Evolutionary conservation across 2,329 filamentous ascomycete species (phyloP).

Genomic region (Coniosporium tulheliwenetii): DNA sequence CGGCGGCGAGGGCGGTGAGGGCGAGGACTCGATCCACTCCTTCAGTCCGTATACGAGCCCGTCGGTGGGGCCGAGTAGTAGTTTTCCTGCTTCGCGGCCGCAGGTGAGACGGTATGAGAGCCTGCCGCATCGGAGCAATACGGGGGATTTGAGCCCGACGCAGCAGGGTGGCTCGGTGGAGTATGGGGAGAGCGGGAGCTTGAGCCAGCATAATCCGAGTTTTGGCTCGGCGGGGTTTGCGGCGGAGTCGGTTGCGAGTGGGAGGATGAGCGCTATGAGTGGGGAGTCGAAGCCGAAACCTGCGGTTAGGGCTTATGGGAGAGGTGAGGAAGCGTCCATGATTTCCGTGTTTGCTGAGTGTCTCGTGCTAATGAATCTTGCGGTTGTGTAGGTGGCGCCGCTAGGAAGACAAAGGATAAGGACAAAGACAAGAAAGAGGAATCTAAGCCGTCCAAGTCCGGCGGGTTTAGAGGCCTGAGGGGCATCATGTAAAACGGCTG

Average conservation of each 20-base stretch:
- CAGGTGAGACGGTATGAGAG: neutral
- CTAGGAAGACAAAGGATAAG: slow-evolving; percentile 33
- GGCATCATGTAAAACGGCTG: slow-evolving; percentile 7
- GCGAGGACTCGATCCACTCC: neutral
- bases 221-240: neutral
- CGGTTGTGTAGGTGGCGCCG: slow-evolving; percentile 27
- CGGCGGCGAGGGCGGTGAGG: slow-evolving; percentile 3
- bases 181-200: neutral
- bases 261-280: slow-evolving; percentile 16
- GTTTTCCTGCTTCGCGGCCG: neutral
- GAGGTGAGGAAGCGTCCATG: slow-evolving; percentile 28
- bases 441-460: slow-evolving; percentile 24
- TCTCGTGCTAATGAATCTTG: neutral
- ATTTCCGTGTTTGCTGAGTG: neutral
- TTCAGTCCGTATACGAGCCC: neutral
- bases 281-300: slow-evolving; percentile 31
- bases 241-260: slow-evolving; percentile 16
- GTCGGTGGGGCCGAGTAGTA: neutral
- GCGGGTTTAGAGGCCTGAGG: slow-evolving; percentile 23
- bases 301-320: slow-evolving; percentile 36
- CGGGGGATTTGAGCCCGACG: neutral
- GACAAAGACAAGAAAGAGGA: slow-evolving; percentile 18
- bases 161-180: neutral
- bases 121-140: neutral
- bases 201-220: neutral